Evolutionary conservation across 129 eudicot genomes (phyloP).

Genomic region (Flaveria brownii): DNA sequence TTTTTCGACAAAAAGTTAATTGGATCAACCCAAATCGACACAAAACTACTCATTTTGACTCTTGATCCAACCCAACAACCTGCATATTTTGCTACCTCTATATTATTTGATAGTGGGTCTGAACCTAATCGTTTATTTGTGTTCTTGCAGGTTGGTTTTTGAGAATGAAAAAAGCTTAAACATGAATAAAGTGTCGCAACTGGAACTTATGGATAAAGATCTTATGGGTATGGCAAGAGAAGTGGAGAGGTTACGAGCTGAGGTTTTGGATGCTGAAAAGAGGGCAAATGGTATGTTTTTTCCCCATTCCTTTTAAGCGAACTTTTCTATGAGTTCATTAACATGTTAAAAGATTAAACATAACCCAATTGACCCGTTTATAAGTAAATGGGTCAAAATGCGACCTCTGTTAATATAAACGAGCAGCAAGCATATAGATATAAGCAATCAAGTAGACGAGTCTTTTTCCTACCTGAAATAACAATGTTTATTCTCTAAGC

Average conservation of each 20-base stretch:
- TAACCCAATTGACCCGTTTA: background rate
- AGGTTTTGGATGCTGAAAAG: constrained; percentile 59
- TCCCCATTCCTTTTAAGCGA: constrained; percentile 8
- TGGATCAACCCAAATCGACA: background rate
- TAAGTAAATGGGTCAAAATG: background rate
- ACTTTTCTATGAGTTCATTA: background rate
- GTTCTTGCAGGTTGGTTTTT: constrained; percentile 51
- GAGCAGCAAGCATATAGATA: background rate
- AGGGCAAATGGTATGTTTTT: constrained; percentile 55
- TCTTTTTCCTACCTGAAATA: background rate
- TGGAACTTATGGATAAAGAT: constrained; percentile 71
- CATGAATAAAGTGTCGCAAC: constrained; percentile 60
- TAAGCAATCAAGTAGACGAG: background rate
- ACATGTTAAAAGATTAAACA: background rate
- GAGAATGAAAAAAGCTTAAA: constrained; percentile 67
- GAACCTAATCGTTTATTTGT: constrained; percentile 13
- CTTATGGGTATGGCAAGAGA: constrained; percentile 62
- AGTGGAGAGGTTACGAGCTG: constrained; percentile 65
- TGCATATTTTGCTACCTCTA: constrained; percentile 7
- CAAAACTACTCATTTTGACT: background rate
- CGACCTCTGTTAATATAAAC: background rate
- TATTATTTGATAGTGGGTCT: constrained; percentile 4
- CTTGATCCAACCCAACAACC: background rate
- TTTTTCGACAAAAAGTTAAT: background rate
- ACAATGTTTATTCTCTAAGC: constrained; percentile 24